Base-by-base conservation (phyloP, 345 rosid species). In the Conringia planisiliqua region DNA sequence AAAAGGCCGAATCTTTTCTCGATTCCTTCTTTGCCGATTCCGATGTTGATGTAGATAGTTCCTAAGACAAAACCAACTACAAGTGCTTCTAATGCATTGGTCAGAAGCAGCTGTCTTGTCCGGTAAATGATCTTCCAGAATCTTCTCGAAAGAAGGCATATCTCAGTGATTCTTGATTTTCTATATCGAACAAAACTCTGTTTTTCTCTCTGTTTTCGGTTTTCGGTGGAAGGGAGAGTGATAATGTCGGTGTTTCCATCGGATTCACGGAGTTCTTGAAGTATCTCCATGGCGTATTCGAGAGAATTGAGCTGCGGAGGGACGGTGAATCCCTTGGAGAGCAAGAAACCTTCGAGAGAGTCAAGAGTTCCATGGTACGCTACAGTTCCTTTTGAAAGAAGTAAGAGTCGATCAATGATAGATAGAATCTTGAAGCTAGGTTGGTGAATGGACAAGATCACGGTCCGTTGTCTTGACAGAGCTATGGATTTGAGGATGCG, bases 31-130 rank as follows among this genome's bases (percentile, higher is more conserved):
- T 86, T 88, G 68, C 81, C 81, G 20, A 68, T 82, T 43, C 97
- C 97, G 3, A 91, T 84, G 73, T 93, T 86, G 70, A 89, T 84
- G 83, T 88, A 93, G 69, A 91, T 93, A 1, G 95, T 94, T 10
- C 96, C 98, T 35, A 94, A 72, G 47, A 94, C 97, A 20, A 94
- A 74, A n/a, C 98, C 98, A n/a, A 94, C 98, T 14, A 91, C 57
- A 20, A 94, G 86, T 0, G 96, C 93, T 66, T 94, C 96, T 24
- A 91, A 33, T 43, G 96, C 78, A 73, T 89, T 94, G 16, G 97
- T 90, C 18, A 94, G 71, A 20, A 94, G 84, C 27, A 94, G 87
- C 83, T 94, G 98, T 68, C 79, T 83, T 42, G 98, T 91, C 79
- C 98, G 77, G 84, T 85, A 91, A 36, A 94, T 86, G 63, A 91